Conservation (phyloP, 495 filamentous ascomycete genomes). For the Melanomma pulvis-pyrius region DNA sequence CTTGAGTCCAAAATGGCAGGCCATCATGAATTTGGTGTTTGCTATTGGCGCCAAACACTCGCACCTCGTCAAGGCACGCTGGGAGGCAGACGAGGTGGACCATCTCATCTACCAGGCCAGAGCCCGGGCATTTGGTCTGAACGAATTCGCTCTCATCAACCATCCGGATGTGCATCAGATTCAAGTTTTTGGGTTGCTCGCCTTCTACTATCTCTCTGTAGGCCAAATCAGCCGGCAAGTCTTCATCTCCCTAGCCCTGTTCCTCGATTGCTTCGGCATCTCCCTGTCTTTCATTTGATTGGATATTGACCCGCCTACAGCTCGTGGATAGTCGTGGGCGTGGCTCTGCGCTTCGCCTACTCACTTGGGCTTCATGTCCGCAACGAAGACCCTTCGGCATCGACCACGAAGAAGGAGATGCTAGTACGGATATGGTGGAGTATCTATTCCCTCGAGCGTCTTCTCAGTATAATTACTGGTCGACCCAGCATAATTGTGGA, state of each 20-base stretch:
- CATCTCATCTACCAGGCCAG: slow-evolving; percentile 59
- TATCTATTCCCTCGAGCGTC: slow-evolving; percentile 60
- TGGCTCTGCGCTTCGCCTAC: slow-evolving; percentile 60
- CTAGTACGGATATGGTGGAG: slow-evolving; percentile 66
- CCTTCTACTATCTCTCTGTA: slow-evolving; percentile 60
- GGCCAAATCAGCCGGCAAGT: slow-evolving; percentile 63
- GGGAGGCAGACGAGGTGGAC: slow-evolving; percentile 51
- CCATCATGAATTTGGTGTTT: slow-evolving; percentile 66
- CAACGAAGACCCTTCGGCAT: slow-evolving; percentile 53
- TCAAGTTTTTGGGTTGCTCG: slow-evolving; percentile 59
- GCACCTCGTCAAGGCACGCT: slow-evolving; percentile 50
- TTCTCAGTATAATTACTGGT: slow-evolving; percentile 62
- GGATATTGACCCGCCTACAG: slow-evolving; percentile 40
- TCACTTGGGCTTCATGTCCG: slow-evolving; percentile 62
- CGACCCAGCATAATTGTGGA: slow-evolving; percentile 61
- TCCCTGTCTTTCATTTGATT: neutral
- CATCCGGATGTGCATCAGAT: slow-evolving; percentile 60
- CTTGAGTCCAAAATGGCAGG: slow-evolving; percentile 50
- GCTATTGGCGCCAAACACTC: slow-evolving; percentile 60
- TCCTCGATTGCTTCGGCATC: neutral
- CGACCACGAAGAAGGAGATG: slow-evolving; percentile 58
- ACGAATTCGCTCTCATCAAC: slow-evolving; percentile 53
- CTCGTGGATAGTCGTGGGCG: slow-evolving; percentile 62
- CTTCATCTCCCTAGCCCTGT: neutral
- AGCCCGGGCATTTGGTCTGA: slow-evolving; percentile 55